Evolutionary conservation across 768 basidiomycete genomes (phyloP).

Genomic region (Tulasnella sp.): DNA sequence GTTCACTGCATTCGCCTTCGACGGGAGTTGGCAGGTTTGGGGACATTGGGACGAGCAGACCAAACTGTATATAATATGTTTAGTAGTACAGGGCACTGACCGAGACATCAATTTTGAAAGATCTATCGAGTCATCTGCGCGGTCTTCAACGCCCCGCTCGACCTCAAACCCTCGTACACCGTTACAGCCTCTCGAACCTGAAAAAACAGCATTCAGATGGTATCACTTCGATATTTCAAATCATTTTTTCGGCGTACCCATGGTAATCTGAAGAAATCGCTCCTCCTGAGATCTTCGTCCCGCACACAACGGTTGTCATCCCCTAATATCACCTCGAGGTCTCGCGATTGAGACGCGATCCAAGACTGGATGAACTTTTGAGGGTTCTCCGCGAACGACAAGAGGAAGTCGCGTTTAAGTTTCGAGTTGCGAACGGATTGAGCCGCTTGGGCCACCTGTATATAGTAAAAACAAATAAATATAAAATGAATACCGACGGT

Average conservation of each 20-base stretch:
- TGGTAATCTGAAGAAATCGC: conserved; percentile 83
- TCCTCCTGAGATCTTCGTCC: conserved; percentile 80
- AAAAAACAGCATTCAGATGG: not conserved
- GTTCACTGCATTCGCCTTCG: no score
- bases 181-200: conserved; percentile 55
- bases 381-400: conserved; percentile 70
- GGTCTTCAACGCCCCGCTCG: conserved; percentile 33
- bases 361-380: conserved; percentile 77
- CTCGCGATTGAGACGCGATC: conserved; percentile 85
- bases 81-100: no score
- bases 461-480: no score
- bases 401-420: conserved; percentile 76
- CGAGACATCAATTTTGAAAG: no score
- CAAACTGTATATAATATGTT: no score
- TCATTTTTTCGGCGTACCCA: no score
- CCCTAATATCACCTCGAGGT: conserved; percentile 81
- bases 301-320: conserved; percentile 61
- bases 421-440: conserved; percentile 82
- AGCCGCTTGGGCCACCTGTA: conserved; percentile 67
- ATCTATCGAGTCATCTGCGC: no score
- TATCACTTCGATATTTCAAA: no score
- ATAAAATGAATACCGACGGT: no score
- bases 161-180: conserved; percentile 68
- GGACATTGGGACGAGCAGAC: no score
- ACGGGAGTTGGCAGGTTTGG: no score